Evolutionary conservation across 108 stramenopile species (phyloP).

Genomic region (Cyclotella baltica): DNA sequence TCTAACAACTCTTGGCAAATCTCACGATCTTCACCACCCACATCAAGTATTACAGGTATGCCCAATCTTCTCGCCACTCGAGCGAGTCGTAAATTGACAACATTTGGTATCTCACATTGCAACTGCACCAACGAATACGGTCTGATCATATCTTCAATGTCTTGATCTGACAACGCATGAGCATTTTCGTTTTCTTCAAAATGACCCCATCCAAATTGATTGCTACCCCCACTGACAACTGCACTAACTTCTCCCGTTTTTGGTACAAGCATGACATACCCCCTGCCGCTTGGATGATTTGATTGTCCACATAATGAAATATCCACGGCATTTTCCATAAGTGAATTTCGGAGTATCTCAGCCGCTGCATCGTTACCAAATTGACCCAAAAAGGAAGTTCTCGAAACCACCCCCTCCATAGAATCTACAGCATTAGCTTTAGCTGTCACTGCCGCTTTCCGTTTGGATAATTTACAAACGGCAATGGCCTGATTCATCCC

Average conservation of each 20-base stretch:
- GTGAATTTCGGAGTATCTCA: constrained; percentile 45
- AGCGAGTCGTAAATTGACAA: constrained; percentile 73
- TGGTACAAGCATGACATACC: constrained; percentile 74
- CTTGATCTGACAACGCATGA: constrained; percentile 22
- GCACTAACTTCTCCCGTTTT: constrained; percentile 75
- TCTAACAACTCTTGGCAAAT: constrained; percentile 62
- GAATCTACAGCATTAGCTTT: no score
- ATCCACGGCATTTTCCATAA: constrained; percentile 56
- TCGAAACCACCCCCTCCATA: background rate
- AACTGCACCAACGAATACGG: constrained; percentile 53
- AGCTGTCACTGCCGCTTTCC: background rate
- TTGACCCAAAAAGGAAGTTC: constrained; percentile 70
- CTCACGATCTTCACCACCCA: constrained; percentile 78
- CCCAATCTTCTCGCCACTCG: constrained; percentile 33
- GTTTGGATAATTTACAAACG: constrained; percentile 52
- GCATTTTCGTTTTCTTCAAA: background rate
- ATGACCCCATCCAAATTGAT: constrained; percentile 65
- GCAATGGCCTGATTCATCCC: constrained; percentile 89
- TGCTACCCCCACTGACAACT: constrained; percentile 81
- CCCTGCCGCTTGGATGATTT: constrained; percentile 68
- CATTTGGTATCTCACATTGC: constrained; percentile 82
- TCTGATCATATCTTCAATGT: constrained; percentile 39
- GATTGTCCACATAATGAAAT: constrained; percentile 44
- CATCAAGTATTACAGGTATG: constrained; percentile 75
- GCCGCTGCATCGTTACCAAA: constrained; percentile 75